Conservation (phyloP, 2,329 filamentous ascomycete species). For the Ophiocordyceps robertsii region DNA sequence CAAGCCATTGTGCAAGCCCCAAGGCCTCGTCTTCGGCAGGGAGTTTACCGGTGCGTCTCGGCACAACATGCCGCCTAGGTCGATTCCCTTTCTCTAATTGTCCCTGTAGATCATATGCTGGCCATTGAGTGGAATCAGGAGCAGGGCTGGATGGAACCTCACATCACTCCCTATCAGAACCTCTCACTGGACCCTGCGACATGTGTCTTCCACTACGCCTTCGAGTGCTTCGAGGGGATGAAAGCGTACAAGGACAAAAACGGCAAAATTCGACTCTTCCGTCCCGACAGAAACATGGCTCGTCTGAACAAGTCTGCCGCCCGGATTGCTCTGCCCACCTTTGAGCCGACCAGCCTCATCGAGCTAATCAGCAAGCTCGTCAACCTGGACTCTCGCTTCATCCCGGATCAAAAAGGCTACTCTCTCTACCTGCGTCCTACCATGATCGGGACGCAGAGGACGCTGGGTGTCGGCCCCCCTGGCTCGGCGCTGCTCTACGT, state of each 20-base stretch:
- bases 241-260: conserved; percentile 90
- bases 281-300: conserved; percentile 92
- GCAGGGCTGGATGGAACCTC: conserved; percentile 70
- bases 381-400: conserved; percentile 76
- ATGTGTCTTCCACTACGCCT: conserved; percentile 97
- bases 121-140: conserved; percentile 81
- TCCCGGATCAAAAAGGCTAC: conserved; percentile 76
- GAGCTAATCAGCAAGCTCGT: conserved; percentile 71
- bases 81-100: neutral
- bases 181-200: conserved; percentile 91
- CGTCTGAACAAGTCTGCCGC: conserved; percentile 83
- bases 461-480: conserved; percentile 83
- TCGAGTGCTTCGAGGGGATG: conserved; percentile 98
- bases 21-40: conserved; percentile 79
- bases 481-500: conserved; percentile 85
- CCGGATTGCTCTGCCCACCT: conserved; percentile 85
- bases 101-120: conserved; percentile 77
- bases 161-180: conserved; percentile 90
- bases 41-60: conserved; percentile 63
- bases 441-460: conserved; percentile 93
- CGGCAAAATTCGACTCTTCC: conserved; percentile 74
- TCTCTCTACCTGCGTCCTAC: conserved; percentile 92
- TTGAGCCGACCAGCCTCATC: conserved; percentile 60
- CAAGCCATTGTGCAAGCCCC: conserved; percentile 57
- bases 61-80: too few species aligned